These are phyloP conservation scores for Inga oerstediana DNA, from an alignment of 306 rosid species.

Conservation along the genomic window DNA sequence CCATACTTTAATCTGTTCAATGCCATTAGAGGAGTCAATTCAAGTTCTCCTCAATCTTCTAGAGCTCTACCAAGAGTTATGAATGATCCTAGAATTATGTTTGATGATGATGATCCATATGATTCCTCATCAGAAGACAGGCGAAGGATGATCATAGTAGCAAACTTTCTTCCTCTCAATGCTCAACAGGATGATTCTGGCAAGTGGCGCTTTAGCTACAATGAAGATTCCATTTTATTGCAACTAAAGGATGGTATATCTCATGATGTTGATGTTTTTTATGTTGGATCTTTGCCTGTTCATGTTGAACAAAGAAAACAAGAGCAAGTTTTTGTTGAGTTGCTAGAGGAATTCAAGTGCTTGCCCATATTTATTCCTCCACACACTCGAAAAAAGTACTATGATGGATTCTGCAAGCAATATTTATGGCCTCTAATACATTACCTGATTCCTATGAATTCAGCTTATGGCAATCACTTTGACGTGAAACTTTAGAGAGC, in stretches of 20 bases:
- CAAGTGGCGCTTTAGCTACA: conserved; percentile 68
- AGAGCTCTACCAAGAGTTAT: conserved; percentile 56
- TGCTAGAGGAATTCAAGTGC: conserved; percentile 62
- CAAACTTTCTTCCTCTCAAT: conserved; percentile 75
- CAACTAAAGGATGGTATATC: conserved; percentile 73
- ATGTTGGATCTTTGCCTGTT: conserved; percentile 69
- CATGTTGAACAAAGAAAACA: conserved; percentile 59
- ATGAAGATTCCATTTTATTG: conserved; percentile 67
- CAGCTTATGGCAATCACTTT: conserved; percentile 52
- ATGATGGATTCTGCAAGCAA: conserved; percentile 81
- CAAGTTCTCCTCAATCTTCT: conserved; percentile 60
- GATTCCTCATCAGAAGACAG: conserved; percentile 38
- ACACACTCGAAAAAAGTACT: conserved; percentile 50
- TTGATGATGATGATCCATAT: conserved; percentile 38
- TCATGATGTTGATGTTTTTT: conserved; percentile 54
- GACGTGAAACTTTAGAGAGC: conserved; percentile 68
- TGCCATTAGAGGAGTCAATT: conserved; percentile 61
- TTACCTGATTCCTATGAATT: conserved; percentile 67
- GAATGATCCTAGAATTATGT: conserved; percentile 52
- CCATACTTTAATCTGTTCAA: conserved; percentile 65
- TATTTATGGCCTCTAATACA: conserved; percentile 76
- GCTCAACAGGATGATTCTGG: conserved; percentile 66
- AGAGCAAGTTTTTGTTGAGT: conserved; percentile 53
- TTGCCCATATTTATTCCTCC: conserved; percentile 64
- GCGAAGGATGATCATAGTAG: conserved; percentile 60